Evolutionary conservation across 805 yeast genomes (phyloP).

Genomic region (Barnettozyma vustinii): DNA sequence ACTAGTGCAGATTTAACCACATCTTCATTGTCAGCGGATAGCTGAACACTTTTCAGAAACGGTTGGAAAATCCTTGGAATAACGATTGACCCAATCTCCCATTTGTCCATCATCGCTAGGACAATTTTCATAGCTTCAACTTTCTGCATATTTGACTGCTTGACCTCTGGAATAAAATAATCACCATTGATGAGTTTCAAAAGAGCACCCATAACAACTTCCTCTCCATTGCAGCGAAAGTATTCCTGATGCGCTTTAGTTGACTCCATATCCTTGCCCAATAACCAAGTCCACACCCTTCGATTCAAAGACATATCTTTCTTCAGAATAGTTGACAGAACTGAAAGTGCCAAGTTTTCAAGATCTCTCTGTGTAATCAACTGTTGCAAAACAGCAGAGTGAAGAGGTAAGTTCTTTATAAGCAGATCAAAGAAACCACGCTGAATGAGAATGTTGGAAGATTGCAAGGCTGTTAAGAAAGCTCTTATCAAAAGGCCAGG

Average conservation of each 20-base stretch:
- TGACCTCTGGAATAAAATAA: constrained; percentile 11
- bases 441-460: constrained; percentile 68
- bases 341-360: constrained; percentile 51
- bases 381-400: constrained; percentile 48
- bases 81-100: constrained; percentile 84
- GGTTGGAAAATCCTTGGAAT: constrained; percentile 70
- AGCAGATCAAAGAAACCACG: constrained; percentile 86
- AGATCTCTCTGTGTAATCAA: constrained; percentile 49
- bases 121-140: constrained; percentile 59
- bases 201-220: constrained; percentile 48
- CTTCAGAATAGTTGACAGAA: constrained; percentile 63
- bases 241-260: constrained; percentile 31
- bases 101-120: constrained; percentile 76
- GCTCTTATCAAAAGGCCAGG: constrained; percentile 76
- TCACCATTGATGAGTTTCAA: constrained; percentile 38
- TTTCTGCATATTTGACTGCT: constrained; percentile 27
- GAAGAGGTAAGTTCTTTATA: constrained; percentile 59
- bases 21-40: constrained; percentile 31
- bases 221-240: constrained; percentile 53
- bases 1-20: constrained; percentile 54
- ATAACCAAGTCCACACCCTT: constrained; percentile 87
- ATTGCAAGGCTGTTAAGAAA: constrained; percentile 59
- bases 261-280: constrained; percentile 62
- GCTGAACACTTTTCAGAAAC: constrained; percentile 45
- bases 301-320: constrained; percentile 94